Evolutionary conservation across 495 filamentous ascomycete species (phyloP), one percentile per base, ranked within the genome.

Genomic region (Trichoderma reesei): DNA sequence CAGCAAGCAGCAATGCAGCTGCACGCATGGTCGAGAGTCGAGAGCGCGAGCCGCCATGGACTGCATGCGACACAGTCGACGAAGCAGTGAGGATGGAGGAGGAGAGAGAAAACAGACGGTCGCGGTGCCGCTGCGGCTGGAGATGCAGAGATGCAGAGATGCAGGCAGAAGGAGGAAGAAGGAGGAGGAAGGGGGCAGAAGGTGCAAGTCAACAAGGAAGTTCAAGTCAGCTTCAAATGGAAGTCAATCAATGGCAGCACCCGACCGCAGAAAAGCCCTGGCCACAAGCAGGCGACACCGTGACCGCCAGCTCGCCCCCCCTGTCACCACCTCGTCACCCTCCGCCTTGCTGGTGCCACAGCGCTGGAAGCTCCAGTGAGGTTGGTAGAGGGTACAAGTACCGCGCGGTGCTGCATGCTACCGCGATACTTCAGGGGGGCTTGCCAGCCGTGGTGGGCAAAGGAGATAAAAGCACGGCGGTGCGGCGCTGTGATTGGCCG

Each of bases 401-500:
- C 59, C 36, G 59, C 59, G 59, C 33, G 51, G 51, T 41, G 20
- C 46, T 64, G 63, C 63, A 41, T 59, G 38, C 63, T 60, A 33
- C 39, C 13, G 37, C 54, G 51, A 18, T 65, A 65, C 63, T 46
- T 65, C 63, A 65, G 63, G 63, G 63, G 63, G 31, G 20, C 46
- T 59, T 42, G 37, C 46, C 39, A 34, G 39, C 31, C 41, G 38
- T 39, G 63, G 46, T 26, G 26, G 33, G 38, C 46, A 41, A 65
- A 63, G 41, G 64, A 69, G 68, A 73, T 72, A 70, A 69, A 73
- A 71, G 65, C 65, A 41, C 63, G 61, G 36, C 31, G 41, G 48
- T n/a, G 26, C 41, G 61, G 14, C 14, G 26, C 61, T 13, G 38
- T 63, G 51, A 56, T 56, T 56, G 51, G 51, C 51, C 26, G 51